A percentile compares a stretch with the other conserved stretches of the same genome.
Conservation (phyloP, 179 eudicot species). For the Silene coronaria region DNA sequence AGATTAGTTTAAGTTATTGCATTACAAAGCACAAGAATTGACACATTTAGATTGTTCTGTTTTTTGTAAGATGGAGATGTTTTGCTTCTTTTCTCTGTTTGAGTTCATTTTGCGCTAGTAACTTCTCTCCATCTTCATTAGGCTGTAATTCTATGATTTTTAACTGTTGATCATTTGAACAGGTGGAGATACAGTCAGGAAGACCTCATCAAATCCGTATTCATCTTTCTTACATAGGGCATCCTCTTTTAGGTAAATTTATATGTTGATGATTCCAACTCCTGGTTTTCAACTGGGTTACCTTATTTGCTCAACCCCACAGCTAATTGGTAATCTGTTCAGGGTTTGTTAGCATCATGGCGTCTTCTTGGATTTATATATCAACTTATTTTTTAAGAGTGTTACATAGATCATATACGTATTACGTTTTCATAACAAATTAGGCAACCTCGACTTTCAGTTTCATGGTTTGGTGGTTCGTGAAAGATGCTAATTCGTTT, state of each 20-base stretch:
- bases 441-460: neutral
- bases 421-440: too few relatives aligned
- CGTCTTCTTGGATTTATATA: too few relatives aligned
- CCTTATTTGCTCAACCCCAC: too few relatives aligned
- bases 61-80: neutral
- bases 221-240: slow-evolving; percentile 86
- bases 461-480: neutral
- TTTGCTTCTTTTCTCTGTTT: neutral
- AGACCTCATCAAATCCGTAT: slow-evolving; percentile 99
- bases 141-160: neutral
- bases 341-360: too few relatives aligned
- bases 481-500: neutral
- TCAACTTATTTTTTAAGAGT: too few relatives aligned
- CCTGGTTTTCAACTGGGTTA: too few relatives aligned
- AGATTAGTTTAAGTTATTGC: neutral
- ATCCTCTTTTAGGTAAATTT: slow-evolving; percentile 69
- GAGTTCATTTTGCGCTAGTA: slow-evolving; percentile 7
- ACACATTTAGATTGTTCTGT: neutral
- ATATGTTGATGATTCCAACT: too few relatives aligned
- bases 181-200: slow-evolving; percentile 97
- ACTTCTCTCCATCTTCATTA: neutral
- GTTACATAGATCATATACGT: too few relatives aligned
- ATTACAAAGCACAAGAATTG: neutral
- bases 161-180: slow-evolving; percentile 20
- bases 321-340: too few relatives aligned